Percentiles rank a stretch among this genome's conserved stretches.
These are phyloP conservation scores for Thoreauomyces humboldtii DNA, from an alignment of 192 early-diverging fungal species.

Conservation along the genomic window DNA sequence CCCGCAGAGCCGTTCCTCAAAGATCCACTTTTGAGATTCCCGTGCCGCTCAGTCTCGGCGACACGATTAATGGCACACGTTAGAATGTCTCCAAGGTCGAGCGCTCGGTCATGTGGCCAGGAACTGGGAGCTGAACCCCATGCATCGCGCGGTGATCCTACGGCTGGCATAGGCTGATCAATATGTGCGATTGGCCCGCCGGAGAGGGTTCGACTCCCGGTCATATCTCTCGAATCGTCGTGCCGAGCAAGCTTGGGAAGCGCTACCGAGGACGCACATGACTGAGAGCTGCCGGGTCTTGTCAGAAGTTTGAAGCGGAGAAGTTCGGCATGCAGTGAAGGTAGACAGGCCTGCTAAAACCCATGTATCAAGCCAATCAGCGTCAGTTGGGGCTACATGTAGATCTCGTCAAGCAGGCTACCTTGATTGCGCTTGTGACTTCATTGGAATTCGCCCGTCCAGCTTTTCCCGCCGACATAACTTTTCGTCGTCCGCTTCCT, in stretches of 20 bases:
- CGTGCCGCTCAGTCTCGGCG: no score
- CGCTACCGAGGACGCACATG: no score
- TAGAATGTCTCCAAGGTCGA: not conserved
- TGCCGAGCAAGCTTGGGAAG: not conserved
- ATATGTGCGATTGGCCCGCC: not conserved
- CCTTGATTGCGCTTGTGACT: not conserved
- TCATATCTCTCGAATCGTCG: not conserved
- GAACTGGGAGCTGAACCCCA: not conserved
- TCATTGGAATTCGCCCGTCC: not conserved
- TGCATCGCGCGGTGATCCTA: not conserved
- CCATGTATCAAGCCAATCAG: not conserved
- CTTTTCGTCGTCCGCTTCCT: constrained; percentile 2
- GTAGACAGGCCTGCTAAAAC: not conserved
- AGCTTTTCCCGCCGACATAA: not conserved
- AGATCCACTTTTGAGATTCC: no score
- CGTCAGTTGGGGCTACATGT: no score
- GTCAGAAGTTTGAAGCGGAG: not conserved
- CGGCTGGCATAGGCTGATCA: not conserved
- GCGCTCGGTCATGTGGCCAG: not conserved
- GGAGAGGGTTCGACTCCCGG: not conserved
- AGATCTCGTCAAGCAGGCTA: not conserved
- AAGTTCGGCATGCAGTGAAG: not conserved
- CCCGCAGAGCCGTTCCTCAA: not conserved
- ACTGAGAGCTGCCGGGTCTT: no score
- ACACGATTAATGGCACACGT: no score